Evolutionary conservation across 1,139 yeast genomes (phyloP), one percentile per base, ranked within the genome.

Genomic region (Debaryomyces robertsiae): DNA sequence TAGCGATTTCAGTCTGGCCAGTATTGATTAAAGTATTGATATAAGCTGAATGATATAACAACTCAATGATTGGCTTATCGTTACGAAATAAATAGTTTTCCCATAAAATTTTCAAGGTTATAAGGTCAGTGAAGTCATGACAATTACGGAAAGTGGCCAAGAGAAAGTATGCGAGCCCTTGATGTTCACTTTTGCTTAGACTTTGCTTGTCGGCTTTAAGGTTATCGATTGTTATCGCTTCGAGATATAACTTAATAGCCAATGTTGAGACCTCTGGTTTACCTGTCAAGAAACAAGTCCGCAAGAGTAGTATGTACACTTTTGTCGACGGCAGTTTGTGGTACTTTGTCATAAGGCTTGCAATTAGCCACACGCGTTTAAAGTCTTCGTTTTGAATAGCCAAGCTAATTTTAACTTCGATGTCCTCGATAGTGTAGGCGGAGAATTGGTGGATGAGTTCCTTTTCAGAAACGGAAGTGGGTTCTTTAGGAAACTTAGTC

Each of bases 1-100:
- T 32, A 0, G 72, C 70, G 22, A 47, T 36, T 15, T 55, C 48
- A 14, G 48, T 44, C 41, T 67, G 70, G 11, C 48, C 49, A 2
- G 61, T 44, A 31, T 63, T 62, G 4, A 65, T 32, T 14, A 64
- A 52, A 0, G 58, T 49, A 27, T 55, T 48, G 27, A 65, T 37
- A 37, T 54, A 55, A 6, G 67, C 57, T 4, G 54, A 44, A 36
- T 60, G 56, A 42, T 64, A 66, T 9, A 46, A 34, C 5, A 45
- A n/a, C n/a, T 45, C 52, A 5, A 48, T 22, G 2, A 46, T 38
- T 11, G 47, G 39, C 2, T 31, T 14, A 2, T 39, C 34, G 11
- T 29, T 28, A 14, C 35, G 40, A 2, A 38, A 37, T 3, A 58
- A 47, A 39, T 49, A 47, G 15, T 48, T 49, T 18, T 52, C 53